Conservation (phyloP, 495 filamentous ascomycete species). For the Apodospora peruviana region DNA sequence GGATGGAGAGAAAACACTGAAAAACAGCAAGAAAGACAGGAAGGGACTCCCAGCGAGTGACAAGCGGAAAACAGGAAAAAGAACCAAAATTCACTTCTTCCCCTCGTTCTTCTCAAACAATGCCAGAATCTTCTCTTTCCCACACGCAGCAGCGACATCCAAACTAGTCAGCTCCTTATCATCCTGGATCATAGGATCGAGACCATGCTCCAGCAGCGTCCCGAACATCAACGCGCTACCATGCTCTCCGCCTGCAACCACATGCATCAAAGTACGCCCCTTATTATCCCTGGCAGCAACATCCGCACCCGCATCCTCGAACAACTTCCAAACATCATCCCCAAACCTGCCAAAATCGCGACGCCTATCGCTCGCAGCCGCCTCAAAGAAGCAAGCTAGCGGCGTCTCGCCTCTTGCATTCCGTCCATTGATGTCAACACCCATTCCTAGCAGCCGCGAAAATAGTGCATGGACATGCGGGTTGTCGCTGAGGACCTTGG, state of each 20-base stretch:
- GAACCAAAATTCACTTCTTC: conserved; percentile 7
- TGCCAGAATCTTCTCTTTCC: conserved; percentile 6
- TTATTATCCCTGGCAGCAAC: conserved; percentile 5
- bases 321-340: neutral
- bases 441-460: conserved; percentile 15
- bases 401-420: conserved; percentile 27
- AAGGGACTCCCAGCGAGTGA: too few species aligned
- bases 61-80: too few species aligned
- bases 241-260: conserved; percentile 4
- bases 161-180: conserved; percentile 19
- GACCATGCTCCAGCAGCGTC: conserved; percentile 17
- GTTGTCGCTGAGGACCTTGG: neutral
- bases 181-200: conserved; percentile 29
- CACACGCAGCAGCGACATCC: conserved; percentile 18
- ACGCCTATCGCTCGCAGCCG: neutral
- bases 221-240: conserved; percentile 11
- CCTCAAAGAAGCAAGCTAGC: conserved; percentile 20
- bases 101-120: conserved; percentile 12
- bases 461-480: conserved; percentile 8
- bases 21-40: too few species aligned
- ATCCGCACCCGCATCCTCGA: conserved; percentile 8
- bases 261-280: conserved; percentile 13
- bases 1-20: too few species aligned
- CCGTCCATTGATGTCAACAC: conserved; percentile 25
- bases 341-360: neutral